Percentiles rank a stretch among this genome's conserved stretches.
These are phyloP conservation scores for Suhomyces bribrorum DNA, from an alignment of 1,139 yeast genomes.

Conservation along the genomic window DNA sequence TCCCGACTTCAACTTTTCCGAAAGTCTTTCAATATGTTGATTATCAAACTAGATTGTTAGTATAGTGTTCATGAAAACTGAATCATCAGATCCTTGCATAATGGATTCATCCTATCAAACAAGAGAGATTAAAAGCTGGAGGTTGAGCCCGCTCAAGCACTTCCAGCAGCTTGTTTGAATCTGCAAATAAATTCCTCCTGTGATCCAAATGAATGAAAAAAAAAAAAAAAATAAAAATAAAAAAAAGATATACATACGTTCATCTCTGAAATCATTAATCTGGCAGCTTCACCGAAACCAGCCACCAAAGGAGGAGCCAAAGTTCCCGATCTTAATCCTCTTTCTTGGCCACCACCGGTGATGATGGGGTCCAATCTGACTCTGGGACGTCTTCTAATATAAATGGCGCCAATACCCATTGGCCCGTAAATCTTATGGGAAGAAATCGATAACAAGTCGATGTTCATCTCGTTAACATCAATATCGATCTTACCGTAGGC, in stretches of 20 bases:
- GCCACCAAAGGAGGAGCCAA: slow-evolving; percentile 93
- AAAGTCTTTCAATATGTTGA: slow-evolving; percentile 66
- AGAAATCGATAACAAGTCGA: slow-evolving; percentile 89
- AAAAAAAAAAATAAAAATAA: slow-evolving; percentile 1
- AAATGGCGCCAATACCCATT: slow-evolving; percentile 95
- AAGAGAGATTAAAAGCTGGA: slow-evolving; percentile 8
- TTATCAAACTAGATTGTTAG: slow-evolving; percentile 54
- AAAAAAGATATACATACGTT: slow-evolving; percentile 29
- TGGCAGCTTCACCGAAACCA: slow-evolving; percentile 97
- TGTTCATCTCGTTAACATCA: slow-evolving; percentile 91
- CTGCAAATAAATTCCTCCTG: slow-evolving; percentile 8
- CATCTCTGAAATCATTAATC: slow-evolving; percentile 74
- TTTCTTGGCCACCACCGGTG: slow-evolving; percentile 99
- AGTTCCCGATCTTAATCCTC: slow-evolving; percentile 97
- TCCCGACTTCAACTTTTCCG: slow-evolving; percentile 71
- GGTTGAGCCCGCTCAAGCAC: not conserved
- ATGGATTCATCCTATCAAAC: slow-evolving; percentile 8
- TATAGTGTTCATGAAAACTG: slow-evolving; percentile 11
- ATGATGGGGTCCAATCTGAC: slow-evolving; percentile 94
- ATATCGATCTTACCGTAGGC: slow-evolving; percentile 92
- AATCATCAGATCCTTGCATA: slow-evolving; percentile 28
- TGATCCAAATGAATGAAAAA: slow-evolving; percentile 1
- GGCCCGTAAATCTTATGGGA: slow-evolving; percentile 98
- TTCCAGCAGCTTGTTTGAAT: not conserved
- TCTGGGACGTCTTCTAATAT: slow-evolving; percentile 96